Conservation (phyloP, 768 basidiomycete genomes). For the Termitomyces titanicus region DNA sequence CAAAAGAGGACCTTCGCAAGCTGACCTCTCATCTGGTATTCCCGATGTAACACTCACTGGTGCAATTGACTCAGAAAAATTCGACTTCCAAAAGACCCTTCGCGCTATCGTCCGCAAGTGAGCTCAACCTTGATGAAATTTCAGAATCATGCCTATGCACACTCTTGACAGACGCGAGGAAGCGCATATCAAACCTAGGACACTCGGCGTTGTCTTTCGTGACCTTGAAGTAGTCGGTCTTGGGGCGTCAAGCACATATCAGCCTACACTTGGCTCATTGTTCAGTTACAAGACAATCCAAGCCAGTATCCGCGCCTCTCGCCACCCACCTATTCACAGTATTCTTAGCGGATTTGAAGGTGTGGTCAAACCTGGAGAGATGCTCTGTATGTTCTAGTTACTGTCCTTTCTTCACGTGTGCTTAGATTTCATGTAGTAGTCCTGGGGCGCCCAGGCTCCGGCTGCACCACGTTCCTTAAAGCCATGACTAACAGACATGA, state of each 20-base stretch:
- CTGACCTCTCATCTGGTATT: conserved; percentile 8
- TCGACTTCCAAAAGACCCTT: conserved; percentile 27
- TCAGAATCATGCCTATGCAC: not conserved
- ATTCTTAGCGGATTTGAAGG: conserved; percentile 66
- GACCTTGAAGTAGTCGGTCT: conserved; percentile 51
- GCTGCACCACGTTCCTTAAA: conserved; percentile 84
- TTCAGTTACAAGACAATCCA: conserved; percentile 41
- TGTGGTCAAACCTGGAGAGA: conserved; percentile 63
- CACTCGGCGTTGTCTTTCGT: conserved; percentile 48
- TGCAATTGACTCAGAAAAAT: conserved; percentile 20
- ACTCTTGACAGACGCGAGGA: conserved; percentile 10
- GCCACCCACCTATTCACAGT: conserved; percentile 61
- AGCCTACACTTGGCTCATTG: conserved; percentile 49
- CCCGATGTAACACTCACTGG: conserved; percentile 17
- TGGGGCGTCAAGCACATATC: conserved; percentile 38
- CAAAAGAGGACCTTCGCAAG: too few relatives aligned
- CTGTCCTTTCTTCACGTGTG: not conserved
- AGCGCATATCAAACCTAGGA: conserved; percentile 21
- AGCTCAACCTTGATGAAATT: not conserved
- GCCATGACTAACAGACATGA: conserved; percentile 70
- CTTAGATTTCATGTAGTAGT: conserved; percentile 48
- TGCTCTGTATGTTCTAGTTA: conserved; percentile 56
- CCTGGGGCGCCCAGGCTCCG: conserved; percentile 82
- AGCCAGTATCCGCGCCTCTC: conserved; percentile 33
- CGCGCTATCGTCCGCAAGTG: conserved; percentile 23